phyloP scores from a whole-genome alignment of 2,329 filamentous ascomycete genomes.

The Chrysoporthe deuterocubensis region DNA sequence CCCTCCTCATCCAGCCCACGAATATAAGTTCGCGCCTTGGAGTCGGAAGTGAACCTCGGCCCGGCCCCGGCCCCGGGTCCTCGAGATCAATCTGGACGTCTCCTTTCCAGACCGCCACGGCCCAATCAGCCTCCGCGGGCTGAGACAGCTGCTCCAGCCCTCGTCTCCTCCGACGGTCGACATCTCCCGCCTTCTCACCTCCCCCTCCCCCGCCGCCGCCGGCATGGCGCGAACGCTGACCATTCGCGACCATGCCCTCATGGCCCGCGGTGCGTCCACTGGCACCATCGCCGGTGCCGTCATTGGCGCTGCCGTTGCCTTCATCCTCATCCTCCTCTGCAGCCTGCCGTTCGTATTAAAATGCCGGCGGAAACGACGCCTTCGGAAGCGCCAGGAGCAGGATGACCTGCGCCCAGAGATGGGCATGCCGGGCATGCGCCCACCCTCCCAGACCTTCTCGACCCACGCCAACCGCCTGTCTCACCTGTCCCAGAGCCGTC shows the following conservation, averaged over 20 bases:
- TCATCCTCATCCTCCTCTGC: constrained; percentile 38
- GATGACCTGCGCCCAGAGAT: constrained; percentile 35
- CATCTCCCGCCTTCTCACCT: constrained; percentile 9
- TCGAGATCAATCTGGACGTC: constrained; percentile 9
- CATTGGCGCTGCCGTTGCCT: constrained; percentile 39
- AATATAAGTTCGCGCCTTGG: constrained; percentile 2
- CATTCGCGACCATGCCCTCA: constrained; percentile 27
- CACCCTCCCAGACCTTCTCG: constrained; percentile 21
- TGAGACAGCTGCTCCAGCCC: constrained; percentile 22
- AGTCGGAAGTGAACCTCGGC: constrained; percentile 1
- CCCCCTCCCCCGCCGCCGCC: background rate
- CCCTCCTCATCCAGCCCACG: constrained; percentile 3
- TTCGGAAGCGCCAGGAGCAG: constrained; percentile 26
- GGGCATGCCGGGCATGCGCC: constrained; percentile 33
- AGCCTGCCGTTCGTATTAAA: constrained; percentile 40
- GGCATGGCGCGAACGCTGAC: constrained; percentile 22
- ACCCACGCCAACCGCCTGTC: constrained; percentile 21
- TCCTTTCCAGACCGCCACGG: background rate
- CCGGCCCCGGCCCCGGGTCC: background rate
- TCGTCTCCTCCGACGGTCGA: constrained; percentile 12
- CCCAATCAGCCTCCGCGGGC: constrained; percentile 15
- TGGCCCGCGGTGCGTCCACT: constrained; percentile 25
- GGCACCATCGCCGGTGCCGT: constrained; percentile 42
- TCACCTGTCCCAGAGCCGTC: constrained; percentile 26
- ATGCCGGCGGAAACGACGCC: constrained; percentile 32